These are phyloP conservation scores for Jatropha podagrica DNA, from an alignment of 441 rosid genomes.

Conservation along the genomic window DNA sequence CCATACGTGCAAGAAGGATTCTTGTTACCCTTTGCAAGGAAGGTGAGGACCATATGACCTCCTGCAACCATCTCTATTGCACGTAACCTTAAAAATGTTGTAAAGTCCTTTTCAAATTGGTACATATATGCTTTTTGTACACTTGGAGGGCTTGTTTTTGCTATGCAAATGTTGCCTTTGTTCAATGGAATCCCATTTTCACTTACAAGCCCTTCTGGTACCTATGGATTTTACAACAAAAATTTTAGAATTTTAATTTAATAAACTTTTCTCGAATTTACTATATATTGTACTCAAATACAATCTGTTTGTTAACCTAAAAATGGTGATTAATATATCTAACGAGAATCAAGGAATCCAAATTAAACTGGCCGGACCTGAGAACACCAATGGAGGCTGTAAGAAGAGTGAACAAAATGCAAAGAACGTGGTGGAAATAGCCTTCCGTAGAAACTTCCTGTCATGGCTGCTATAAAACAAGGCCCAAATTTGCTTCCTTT, in stretches of 20 bases:
- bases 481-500: neutral
- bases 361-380: neutral
- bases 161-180: neutral
- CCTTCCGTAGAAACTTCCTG: conserved; percentile 25
- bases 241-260: too few species aligned
- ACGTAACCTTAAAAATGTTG: conserved; percentile 13
- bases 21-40: neutral
- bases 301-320: neutral
- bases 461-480: conserved; percentile 22
- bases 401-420: conserved; percentile 29
- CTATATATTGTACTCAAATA: neutral
- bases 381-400: conserved; percentile 28
- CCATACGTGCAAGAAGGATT: neutral
- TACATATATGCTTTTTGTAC: conserved; percentile 11
- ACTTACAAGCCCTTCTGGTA: neutral
- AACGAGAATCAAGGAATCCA: neutral
- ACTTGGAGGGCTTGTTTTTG: conserved; percentile 11
- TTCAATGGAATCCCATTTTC: conserved; percentile 2
- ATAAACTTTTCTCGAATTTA: too few species aligned
- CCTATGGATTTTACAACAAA: neutral
- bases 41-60: conserved; percentile 9
- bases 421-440: conserved; percentile 25
- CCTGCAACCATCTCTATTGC: conserved; percentile 16
- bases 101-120: conserved; percentile 21
- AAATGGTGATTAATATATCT: neutral